These are phyloP conservation scores for Ganoderma lingzhi DNA, from an alignment of 1,284 basidiomycete genomes.

Conservation along the genomic window DNA sequence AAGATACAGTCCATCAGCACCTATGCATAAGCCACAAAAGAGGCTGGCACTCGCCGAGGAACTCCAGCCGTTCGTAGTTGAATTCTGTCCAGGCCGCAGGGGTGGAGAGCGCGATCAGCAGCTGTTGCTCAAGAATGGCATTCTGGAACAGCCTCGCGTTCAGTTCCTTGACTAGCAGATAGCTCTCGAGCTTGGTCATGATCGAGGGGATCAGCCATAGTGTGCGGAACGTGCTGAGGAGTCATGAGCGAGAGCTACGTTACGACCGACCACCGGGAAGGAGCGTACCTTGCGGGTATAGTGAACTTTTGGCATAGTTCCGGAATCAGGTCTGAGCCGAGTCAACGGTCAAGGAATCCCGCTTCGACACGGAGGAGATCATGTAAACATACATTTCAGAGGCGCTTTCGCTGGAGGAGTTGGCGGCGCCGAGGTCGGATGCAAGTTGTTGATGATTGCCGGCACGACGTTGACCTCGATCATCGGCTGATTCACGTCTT, in stretches of 20 bases:
- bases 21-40: slow-evolving; percentile 2
- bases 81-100: slow-evolving; percentile 71
- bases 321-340: slow-evolving; percentile 71
- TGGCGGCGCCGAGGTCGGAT: slow-evolving; percentile 50
- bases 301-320: slow-evolving; percentile 77
- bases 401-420: slow-evolving; percentile 48
- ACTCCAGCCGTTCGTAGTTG: slow-evolving; percentile 84
- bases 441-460: slow-evolving; percentile 61
- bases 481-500: slow-evolving; percentile 72
- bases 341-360: not conserved
- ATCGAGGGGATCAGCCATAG: slow-evolving; percentile 77
- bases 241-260: slow-evolving; percentile 14
- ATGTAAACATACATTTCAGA: slow-evolving; percentile 58
- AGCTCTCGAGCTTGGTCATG: slow-evolving; percentile 70
- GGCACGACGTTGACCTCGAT: slow-evolving; percentile 69
- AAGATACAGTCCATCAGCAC: slow-evolving; percentile 15
- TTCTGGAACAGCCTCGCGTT: slow-evolving; percentile 74
- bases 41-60: slow-evolving; percentile 61
- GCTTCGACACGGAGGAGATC: not conserved
- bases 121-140: slow-evolving; percentile 62
- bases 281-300: slow-evolving; percentile 72
- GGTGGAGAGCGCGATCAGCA: slow-evolving; percentile 72
- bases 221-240: slow-evolving; percentile 66
- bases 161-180: slow-evolving; percentile 77
- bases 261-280: not conserved